Evolutionary conservation across 768 basidiomycete genomes (phyloP).

Genomic region (Dentipellis sp.): DNA sequence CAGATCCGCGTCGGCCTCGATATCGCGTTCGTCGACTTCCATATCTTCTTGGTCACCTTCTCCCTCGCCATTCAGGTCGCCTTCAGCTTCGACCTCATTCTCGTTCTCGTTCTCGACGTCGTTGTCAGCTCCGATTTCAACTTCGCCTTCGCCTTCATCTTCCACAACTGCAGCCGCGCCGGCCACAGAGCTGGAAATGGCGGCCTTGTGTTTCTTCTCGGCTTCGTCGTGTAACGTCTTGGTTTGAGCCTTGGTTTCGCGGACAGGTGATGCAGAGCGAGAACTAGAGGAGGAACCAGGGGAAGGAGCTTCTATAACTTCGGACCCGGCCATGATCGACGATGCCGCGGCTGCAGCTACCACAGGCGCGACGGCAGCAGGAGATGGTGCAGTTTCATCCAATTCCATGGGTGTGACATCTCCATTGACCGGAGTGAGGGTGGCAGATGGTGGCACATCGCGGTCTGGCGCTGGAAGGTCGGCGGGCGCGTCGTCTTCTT

Average conservation of each 20-base stretch:
- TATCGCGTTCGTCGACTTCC: slow-evolving; percentile 23
- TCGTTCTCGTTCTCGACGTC: slow-evolving; percentile 3
- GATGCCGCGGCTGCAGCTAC: slow-evolving; percentile 31
- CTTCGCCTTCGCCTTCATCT: neutral
- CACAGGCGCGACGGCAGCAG: slow-evolving; percentile 15
- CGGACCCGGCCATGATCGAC: slow-evolving; percentile 40
- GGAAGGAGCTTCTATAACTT: slow-evolving; percentile 29
- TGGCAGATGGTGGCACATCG: slow-evolving; percentile 1
- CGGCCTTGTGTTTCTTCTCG: neutral
- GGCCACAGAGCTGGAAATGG: neutral
- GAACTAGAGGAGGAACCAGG: slow-evolving; percentile 32
- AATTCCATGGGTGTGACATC: slow-evolving; percentile 3
- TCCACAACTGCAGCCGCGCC: neutral
- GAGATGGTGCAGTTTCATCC: neutral
- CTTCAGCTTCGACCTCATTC: slow-evolving; percentile 13
- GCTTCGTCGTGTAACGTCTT: neutral
- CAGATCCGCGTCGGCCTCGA: slow-evolving; percentile 54
- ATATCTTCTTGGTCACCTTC: slow-evolving; percentile 14
- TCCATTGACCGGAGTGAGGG: slow-evolving; percentile 5
- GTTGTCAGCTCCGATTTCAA: neutral
- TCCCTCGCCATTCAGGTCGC: slow-evolving; percentile 7
- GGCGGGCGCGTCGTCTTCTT: slow-evolving; percentile 17
- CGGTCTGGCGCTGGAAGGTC: slow-evolving; percentile 4
- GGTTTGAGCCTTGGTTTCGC: neutral
- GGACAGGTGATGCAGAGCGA: slow-evolving; percentile 1